A percentile compares a stretch with the other conserved stretches of the same genome.
phyloP scores from a whole-genome alignment of 805 yeast species.

The Candida glaebosa region DNA sequence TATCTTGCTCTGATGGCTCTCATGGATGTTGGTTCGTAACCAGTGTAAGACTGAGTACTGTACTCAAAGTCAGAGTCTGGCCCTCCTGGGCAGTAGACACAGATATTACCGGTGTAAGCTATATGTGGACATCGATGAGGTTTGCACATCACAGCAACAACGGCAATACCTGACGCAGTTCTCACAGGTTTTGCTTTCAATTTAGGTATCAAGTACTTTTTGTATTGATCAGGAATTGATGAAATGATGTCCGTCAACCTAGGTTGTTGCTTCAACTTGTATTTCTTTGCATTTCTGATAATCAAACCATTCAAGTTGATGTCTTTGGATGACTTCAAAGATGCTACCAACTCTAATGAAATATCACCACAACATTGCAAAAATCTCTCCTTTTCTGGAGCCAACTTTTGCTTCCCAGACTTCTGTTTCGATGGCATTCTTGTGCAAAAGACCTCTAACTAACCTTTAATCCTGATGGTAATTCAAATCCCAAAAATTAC shows the following conservation, averaged over 20 bases:
- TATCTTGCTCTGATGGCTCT: conserved; percentile 98
- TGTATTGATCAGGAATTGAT: conserved; percentile 94
- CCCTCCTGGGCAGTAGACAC: conserved; percentile 99
- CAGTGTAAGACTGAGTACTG: conserved; percentile 96
- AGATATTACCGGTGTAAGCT: conserved; percentile 97
- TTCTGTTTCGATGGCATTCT: conserved; percentile 30
- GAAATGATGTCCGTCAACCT: conserved; percentile 91
- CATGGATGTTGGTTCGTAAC: conserved; percentile 98
- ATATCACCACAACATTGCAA: conserved; percentile 91
- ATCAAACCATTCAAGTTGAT: conserved; percentile 89
- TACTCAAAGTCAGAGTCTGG: conserved; percentile 98
- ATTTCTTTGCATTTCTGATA: conserved; percentile 80
- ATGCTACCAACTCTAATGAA: conserved; percentile 77
- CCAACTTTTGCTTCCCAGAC: conserved; percentile 55
- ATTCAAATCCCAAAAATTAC: conserved; percentile 5
- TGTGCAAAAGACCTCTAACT: neutral
- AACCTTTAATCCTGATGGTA: conserved; percentile 8
- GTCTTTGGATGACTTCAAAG: conserved; percentile 69
- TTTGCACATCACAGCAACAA: conserved; percentile 98
- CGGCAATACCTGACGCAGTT: conserved; percentile 98
- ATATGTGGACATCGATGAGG: conserved; percentile 99
- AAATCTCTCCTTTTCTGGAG: conserved; percentile 92
- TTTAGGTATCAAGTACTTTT: conserved; percentile 86
- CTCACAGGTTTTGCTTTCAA: conserved; percentile 98
- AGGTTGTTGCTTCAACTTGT: conserved; percentile 89